Base-by-base conservation (phyloP, 495 filamentous ascomycete species). In the Ascobolus immersus region DNA sequence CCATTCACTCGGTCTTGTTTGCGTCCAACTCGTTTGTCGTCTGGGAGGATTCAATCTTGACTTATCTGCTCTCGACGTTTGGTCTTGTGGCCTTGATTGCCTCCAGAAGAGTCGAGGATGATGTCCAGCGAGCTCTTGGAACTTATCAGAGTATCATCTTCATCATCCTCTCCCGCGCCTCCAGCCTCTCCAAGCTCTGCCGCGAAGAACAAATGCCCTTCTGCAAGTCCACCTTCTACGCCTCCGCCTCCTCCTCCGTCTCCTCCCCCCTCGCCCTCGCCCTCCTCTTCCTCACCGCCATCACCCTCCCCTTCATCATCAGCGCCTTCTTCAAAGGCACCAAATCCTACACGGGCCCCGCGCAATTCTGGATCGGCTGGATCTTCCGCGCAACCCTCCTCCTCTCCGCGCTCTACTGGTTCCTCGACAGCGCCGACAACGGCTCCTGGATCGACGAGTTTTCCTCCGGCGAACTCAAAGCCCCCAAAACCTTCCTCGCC, bases 21-120 rank as follows among this genome's bases (percentile, higher is more conserved):
- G 86, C 80, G 0, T 84, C 86, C 4, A 99, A 94, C 49, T 94
- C 86, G 2, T 99, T 80, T 53, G 94, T 84, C 4, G 91, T 99
- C 40, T 94, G 89, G 89, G 86, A 99, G 55, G 89, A 94, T 43
- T 75, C 80, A 12, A 91, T 90, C 28, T 60, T 90, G n/a, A 56
- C 82, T 2, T 89, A 84, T 56, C 81, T 93, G 58, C 65, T 93
- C 35, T 64, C 67, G 3, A 89, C 82, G 0, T 93, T 93, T 52
- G 84, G 78, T 18, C 53, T 78, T 14, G 56, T 68, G 23, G 63
- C 67, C 21, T 61, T 76, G n/a, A 48, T 76, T 3, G 67, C 72
- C 4, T 80, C 82, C 6, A 62, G 84, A 43, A 66, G 77, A 17
- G 67, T 74, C 39, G 59, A 65, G 21, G 54, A 61, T 8, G 48